Percentiles rank a stretch among this genome's conserved stretches.
Evolutionary conservation across 2,329 filamentous ascomycete genomes (phyloP).

Genomic region (Polychaeton citri): DNA sequence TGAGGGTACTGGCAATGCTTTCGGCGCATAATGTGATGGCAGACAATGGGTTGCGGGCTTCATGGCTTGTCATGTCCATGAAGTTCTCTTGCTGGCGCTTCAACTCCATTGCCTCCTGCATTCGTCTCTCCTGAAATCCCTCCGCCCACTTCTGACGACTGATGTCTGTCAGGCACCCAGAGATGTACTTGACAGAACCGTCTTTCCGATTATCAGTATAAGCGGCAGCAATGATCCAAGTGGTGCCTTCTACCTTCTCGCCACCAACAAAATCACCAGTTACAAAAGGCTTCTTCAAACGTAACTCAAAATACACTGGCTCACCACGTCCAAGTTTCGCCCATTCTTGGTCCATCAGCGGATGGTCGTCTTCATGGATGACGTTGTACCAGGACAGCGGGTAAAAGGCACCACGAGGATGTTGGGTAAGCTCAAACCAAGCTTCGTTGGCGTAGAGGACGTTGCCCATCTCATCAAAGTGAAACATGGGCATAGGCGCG

Average conservation of each 20-base stretch:
- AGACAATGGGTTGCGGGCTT: slow-evolving; percentile 30
- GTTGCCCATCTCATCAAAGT: slow-evolving; percentile 18
- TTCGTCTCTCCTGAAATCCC: slow-evolving; percentile 23
- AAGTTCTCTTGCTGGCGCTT: slow-evolving; percentile 22
- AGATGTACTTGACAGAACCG: slow-evolving; percentile 17
- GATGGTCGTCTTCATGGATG: slow-evolving; percentile 6
- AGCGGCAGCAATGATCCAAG: slow-evolving; percentile 9
- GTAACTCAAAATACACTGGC: slow-evolving; percentile 18
- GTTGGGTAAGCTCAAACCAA: slow-evolving; percentile 20
- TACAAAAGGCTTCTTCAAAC: slow-evolving; percentile 12
- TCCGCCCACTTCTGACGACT: slow-evolving; percentile 26
- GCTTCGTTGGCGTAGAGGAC: slow-evolving; percentile 25
- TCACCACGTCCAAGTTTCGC: slow-evolving; percentile 7
- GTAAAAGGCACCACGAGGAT: slow-evolving; percentile 5
- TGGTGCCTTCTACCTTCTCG: slow-evolving; percentile 7
- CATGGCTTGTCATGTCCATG: slow-evolving; percentile 24
- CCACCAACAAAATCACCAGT: slow-evolving; percentile 6
- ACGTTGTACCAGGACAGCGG: slow-evolving; percentile 6
- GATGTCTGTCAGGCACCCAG: slow-evolving; percentile 27
- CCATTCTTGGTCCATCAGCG: slow-evolving; percentile 4
- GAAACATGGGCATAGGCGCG: slow-evolving; percentile 26
- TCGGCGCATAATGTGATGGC: slow-evolving; percentile 32
- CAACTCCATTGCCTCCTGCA: slow-evolving; percentile 24
- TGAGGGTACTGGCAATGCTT: slow-evolving; percentile 16
- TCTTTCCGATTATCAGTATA: slow-evolving; percentile 4